Evolutionary conservation across 495 filamentous ascomycete species (phyloP).

Genomic region (Penicillium nucicola): DNA sequence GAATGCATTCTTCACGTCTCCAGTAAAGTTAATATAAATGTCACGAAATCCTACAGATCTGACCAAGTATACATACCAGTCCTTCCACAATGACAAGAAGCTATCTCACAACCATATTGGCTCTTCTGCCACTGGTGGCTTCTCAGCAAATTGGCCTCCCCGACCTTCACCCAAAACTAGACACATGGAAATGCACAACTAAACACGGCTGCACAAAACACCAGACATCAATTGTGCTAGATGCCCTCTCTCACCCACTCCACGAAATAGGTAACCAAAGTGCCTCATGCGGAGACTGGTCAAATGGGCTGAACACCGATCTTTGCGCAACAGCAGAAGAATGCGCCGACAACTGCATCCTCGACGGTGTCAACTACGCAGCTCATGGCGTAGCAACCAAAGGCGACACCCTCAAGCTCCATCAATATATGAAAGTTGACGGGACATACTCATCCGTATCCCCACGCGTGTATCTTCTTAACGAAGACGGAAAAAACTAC

Average conservation of each 20-base stretch:
- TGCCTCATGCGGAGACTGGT: constrained; percentile 27
- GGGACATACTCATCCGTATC: constrained; percentile 35
- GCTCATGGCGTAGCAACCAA: constrained; percentile 42
- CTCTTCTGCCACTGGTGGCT: constrained; percentile 4
- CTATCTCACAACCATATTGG: no score
- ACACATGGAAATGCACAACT: constrained; percentile 40
- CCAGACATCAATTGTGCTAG: constrained; percentile 38
- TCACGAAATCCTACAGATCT: no score
- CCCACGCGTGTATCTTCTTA: constrained; percentile 61
- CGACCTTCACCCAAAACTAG: constrained; percentile 32
- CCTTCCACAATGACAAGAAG: no score
- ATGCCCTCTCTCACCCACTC: constrained; percentile 41
- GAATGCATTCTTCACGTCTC: no score
- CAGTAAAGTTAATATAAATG: no score
- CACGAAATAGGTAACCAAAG: constrained; percentile 34
- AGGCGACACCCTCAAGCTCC: constrained; percentile 39
- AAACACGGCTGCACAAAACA: constrained; percentile 33
- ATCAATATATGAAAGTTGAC: constrained; percentile 35
- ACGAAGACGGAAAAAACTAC: constrained; percentile 51
- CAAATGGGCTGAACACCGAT: constrained; percentile 36
- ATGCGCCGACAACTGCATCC: constrained; percentile 48
- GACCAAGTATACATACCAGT: no score
- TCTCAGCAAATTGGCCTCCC: constrained; percentile 27
- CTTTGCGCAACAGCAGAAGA: constrained; percentile 45
- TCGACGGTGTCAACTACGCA: constrained; percentile 51